Evolutionary conservation across 768 basidiomycete species (phyloP).

Genomic region (Phylloporus arenicola): DNA sequence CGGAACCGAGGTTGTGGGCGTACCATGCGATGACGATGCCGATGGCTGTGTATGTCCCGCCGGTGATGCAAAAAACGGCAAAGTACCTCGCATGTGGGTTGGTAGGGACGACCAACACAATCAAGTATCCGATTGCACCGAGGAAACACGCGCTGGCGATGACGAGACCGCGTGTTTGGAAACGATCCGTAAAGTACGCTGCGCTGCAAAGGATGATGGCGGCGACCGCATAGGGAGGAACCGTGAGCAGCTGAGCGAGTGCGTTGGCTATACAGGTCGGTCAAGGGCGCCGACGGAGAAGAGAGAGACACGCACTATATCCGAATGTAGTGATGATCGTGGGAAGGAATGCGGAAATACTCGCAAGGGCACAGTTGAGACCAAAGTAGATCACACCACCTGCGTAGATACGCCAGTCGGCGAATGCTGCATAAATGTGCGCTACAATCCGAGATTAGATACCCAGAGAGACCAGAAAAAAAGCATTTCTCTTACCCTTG

Average conservation of each 20-base stretch:
- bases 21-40: slow-evolving; percentile 76
- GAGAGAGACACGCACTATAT: slow-evolving; percentile 44
- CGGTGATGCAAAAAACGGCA: slow-evolving; percentile 70
- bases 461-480: neutral
- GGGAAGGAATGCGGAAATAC: slow-evolving; percentile 77
- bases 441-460: slow-evolving; percentile 32
- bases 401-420: slow-evolving; percentile 66
- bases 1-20: slow-evolving; percentile 72
- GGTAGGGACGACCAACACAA: slow-evolving; percentile 49
- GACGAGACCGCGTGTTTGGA: slow-evolving; percentile 52
- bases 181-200: slow-evolving; percentile 59
- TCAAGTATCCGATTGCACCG: slow-evolving; percentile 46
- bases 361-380: slow-evolving; percentile 69
- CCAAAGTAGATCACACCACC: slow-evolving; percentile 77
- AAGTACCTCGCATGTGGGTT: slow-evolving; percentile 70
- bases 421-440: slow-evolving; percentile 57
- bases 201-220: slow-evolving; percentile 55
- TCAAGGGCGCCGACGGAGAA: neutral
- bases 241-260: slow-evolving; percentile 65
- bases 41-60: slow-evolving; percentile 73
- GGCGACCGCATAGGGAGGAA: slow-evolving; percentile 75
- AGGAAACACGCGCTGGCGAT: slow-evolving; percentile 28
- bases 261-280: slow-evolving; percentile 45
- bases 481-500: slow-evolving; percentile 38
- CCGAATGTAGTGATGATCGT: slow-evolving; percentile 75